Conservation (phyloP, 352 stramenopile genomes). For the Globisporangium lucens region DNA sequence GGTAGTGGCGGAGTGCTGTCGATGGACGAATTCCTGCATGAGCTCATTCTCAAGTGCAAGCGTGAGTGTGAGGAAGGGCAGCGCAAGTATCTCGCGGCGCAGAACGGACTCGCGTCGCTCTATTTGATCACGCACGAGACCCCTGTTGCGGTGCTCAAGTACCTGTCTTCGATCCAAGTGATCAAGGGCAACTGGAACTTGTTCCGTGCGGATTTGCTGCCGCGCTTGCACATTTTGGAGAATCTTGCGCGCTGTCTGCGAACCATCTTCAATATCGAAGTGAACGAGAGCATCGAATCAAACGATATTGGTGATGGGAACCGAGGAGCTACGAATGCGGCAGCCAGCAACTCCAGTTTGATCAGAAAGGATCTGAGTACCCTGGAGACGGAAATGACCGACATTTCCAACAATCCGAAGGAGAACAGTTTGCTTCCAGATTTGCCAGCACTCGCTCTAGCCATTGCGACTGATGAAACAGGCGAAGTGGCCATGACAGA, state of each 20-base stretch:
- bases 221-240: slow-evolving; percentile 62
- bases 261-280: slow-evolving; percentile 18
- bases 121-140: slow-evolving; percentile 32
- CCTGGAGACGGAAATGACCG: not conserved
- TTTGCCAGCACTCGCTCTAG: slow-evolving; percentile 26
- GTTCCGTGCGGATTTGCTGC: slow-evolving; percentile 68
- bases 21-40: slow-evolving; percentile 77
- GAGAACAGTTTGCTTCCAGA: slow-evolving; percentile 43
- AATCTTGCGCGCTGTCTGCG: slow-evolving; percentile 47
- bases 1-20: slow-evolving; percentile 44
- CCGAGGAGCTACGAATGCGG: not conserved
- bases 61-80: slow-evolving; percentile 85
- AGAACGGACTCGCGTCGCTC: slow-evolving; percentile 69
- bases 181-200: slow-evolving; percentile 56
- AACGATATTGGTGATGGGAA: not conserved
- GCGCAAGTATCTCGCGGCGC: slow-evolving; percentile 64
- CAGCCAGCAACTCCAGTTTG: not conserved
- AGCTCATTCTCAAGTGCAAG: slow-evolving; percentile 60
- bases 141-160: slow-evolving; percentile 43
- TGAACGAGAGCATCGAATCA: not conserved
- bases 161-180: slow-evolving; percentile 39
- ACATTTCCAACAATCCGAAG: slow-evolving; percentile 31
- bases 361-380: not conserved
- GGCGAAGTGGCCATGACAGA: not conserved
- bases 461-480: slow-evolving; percentile 22